phyloP scores from a whole-genome alignment of 2,329 filamentous ascomycete species.

The Catunica adiposa region DNA sequence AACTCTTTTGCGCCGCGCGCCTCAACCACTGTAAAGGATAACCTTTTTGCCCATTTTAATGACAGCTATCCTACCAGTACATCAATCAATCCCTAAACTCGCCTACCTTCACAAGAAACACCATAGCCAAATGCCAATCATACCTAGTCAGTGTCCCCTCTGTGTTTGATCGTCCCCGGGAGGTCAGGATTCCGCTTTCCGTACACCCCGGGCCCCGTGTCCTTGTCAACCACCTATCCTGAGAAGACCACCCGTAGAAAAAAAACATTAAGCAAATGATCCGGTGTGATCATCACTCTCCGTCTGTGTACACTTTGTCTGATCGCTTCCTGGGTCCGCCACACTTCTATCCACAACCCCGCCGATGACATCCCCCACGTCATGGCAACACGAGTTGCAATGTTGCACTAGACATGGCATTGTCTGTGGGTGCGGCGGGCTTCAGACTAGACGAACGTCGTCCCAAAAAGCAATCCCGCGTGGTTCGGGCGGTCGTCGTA shows the following conservation, averaged over 20 bases:
- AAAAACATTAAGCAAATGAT: background rate
- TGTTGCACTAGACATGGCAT: too few species aligned
- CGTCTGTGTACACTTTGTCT: background rate
- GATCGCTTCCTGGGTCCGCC: background rate
- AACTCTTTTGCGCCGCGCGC: background rate
- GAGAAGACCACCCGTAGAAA: background rate
- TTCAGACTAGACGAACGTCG: too few species aligned
- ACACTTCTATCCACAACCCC: background rate
- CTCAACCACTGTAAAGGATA: background rate
- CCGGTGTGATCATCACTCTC: background rate
- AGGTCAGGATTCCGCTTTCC: background rate
- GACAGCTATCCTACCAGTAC: background rate
- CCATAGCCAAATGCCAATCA: background rate
- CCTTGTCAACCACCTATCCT: too few species aligned
- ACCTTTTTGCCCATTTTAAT: too few species aligned
- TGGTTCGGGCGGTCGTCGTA: too few species aligned
- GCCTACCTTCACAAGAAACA: background rate
- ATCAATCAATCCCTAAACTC: background rate
- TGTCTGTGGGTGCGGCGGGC: too few species aligned
- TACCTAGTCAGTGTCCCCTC: background rate
- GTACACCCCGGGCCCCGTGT: background rate
- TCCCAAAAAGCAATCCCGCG: too few species aligned
- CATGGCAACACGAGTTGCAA: too few species aligned
- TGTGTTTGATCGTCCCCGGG: background rate
- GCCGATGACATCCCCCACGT: background rate